Conservation (phyloP, 208 protist species). For the Herpetomonas samuelpessoai region DNA sequence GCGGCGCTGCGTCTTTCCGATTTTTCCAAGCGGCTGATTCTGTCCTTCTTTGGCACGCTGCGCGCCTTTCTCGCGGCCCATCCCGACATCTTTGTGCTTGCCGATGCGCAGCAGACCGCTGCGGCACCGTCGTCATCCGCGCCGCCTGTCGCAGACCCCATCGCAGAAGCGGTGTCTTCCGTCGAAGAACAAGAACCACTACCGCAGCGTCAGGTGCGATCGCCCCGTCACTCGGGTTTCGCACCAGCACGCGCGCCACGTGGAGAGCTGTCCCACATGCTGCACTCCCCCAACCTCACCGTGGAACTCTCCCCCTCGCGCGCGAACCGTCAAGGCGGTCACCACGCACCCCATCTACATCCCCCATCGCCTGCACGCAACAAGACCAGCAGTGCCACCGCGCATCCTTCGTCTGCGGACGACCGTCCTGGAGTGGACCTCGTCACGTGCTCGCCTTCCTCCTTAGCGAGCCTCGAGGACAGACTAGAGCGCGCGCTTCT, state of each 20-base stretch:
- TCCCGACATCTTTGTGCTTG: conserved; percentile 3
- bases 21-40: conserved; percentile 17
- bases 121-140: too few relatives aligned
- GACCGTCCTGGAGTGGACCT: conserved; percentile 9
- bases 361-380: too few relatives aligned
- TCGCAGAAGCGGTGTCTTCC: not conserved
- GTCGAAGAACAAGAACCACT: not conserved
- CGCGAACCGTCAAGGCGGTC: not conserved
- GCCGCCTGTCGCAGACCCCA: conserved; percentile 1
- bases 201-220: not conserved
- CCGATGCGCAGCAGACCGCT: too few relatives aligned
- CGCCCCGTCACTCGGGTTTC: too few relatives aligned
- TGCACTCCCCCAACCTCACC: conserved; percentile 6
- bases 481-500: conserved; percentile 28
- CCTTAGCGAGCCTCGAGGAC: conserved; percentile 14
- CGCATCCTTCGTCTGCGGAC: too few relatives aligned
- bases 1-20: conserved; percentile 4
- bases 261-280: not conserved
- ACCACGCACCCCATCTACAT: too few relatives aligned
- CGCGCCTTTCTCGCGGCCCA: conserved; percentile 23
- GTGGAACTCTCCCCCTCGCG: conserved; percentile 3
- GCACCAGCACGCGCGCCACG: not conserved
- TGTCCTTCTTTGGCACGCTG: conserved; percentile 23
- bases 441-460: not conserved
- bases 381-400: not conserved